Conservation (phyloP, 805 yeast genomes). For the Cyberlindnera euphorbiae region DNA sequence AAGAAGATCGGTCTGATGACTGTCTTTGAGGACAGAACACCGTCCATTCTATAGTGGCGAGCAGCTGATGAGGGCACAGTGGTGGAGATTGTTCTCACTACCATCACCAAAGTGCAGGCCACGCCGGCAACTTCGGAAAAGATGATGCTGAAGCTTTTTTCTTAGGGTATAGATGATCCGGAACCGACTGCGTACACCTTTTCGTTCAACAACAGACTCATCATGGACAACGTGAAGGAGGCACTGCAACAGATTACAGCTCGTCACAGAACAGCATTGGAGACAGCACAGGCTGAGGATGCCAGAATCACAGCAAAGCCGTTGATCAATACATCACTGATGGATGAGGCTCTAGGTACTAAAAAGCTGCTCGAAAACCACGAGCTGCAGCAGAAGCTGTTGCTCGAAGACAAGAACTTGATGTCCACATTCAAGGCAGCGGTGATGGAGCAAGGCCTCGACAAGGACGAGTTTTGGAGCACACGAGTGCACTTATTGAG, state of each 20-base stretch:
- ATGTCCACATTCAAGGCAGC: slow-evolving; percentile 81
- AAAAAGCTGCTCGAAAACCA: slow-evolving; percentile 61
- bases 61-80: slow-evolving; percentile 45
- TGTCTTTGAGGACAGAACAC: slow-evolving; percentile 50
- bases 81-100: slow-evolving; percentile 38
- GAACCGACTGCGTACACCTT: slow-evolving; percentile 37
- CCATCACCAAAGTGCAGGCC: slow-evolving; percentile 54
- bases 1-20: slow-evolving; percentile 54
- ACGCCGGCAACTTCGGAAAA: slow-evolving; percentile 63
- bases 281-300: slow-evolving; percentile 21
- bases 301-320: slow-evolving; percentile 23
- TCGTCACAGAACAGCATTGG: slow-evolving; percentile 42
- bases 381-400: slow-evolving; percentile 71
- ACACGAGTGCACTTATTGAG: slow-evolving; percentile 74
- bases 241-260: slow-evolving; percentile 65
- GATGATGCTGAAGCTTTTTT: slow-evolving; percentile 58
- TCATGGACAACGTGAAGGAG: slow-evolving; percentile 70
- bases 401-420: slow-evolving; percentile 63
- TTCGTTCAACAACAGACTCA: slow-evolving; percentile 64
- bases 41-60: slow-evolving; percentile 53
- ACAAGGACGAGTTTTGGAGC: slow-evolving; percentile 83
- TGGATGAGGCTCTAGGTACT: slow-evolving; percentile 48
- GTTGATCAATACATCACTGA: slow-evolving; percentile 31
- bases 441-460: slow-evolving; percentile 71
- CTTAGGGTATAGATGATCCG: slow-evolving; percentile 33